Base-by-base conservation (phyloP, 352 stramenopile species). In the Globisporangium spiculum region DNA sequence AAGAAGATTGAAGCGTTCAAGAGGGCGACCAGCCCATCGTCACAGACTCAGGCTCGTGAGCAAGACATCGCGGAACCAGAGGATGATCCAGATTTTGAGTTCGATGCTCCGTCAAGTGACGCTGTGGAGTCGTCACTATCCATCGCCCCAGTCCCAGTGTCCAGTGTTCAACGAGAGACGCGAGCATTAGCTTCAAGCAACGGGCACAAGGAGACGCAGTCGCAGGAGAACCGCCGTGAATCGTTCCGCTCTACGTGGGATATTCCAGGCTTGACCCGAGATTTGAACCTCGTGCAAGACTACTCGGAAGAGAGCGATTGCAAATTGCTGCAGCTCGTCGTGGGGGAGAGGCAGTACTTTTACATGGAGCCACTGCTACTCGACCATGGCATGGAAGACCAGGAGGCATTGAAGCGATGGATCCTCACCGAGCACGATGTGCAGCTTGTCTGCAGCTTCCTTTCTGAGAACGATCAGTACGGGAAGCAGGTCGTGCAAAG, bases 281-380 rank as follows among this genome's bases (percentile, higher is more conserved):
- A 93, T 36, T 70, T 93, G 53, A 93, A 93, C 63, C 72, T 92
- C 71, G 86, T 93, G 57, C 86, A 92, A 48, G 86, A 91, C 63
- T 93, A 92, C 75, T 81, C 78, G 3, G 73, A 78, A 9, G 86
- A 93, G 68, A 90, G 73, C 12, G 67, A 91, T 9, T 90, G 81
- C 55, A 76, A 77, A 44, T n/a, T 93, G 41, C 71, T 93, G 24
- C 77, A 66, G 10, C 80, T 90, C 24, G 53, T 93, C 3, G 76
- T 78, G 34, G 86, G 86, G 1, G 77, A 92, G 63, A 81, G 86
- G 6, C 86, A 93, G 62, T 93, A 93, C 34, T 93, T 93, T 30
- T 93, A 92, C 63, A 62, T 93, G 24, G 81, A 92, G 58, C 81
- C 81, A 1, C 72, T 92, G 16, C 22, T 55, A 1, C 46, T 78